Evolutionary conservation across 306 rosid genomes (phyloP).

Genomic region (Sindora glabra): DNA sequence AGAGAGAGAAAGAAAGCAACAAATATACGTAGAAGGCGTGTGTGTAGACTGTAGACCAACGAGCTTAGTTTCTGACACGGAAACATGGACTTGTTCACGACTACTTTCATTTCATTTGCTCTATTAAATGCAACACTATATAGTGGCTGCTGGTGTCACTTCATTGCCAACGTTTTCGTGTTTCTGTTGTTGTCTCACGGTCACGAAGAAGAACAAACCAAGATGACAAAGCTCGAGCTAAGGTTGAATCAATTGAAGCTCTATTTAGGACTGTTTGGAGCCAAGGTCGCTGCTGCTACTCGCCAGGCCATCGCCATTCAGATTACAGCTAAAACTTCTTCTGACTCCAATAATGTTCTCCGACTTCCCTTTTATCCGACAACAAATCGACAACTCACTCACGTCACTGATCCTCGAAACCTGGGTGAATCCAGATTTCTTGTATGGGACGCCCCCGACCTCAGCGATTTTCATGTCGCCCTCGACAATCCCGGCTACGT

Average conservation of each 20-base stretch:
- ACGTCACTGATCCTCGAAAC: conserved; percentile 11
- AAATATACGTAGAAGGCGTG: too few relatives aligned
- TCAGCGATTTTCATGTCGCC: conserved; percentile 13
- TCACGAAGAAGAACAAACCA: conserved; percentile 30
- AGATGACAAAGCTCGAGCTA: conserved; percentile 35
- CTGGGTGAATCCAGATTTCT: background rate
- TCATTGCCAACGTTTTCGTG: too few relatives aligned
- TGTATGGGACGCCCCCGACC: conserved; percentile 35
- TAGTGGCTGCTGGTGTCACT: too few relatives aligned
- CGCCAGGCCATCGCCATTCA: conserved; percentile 21
- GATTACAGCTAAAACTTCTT: conserved; percentile 30
- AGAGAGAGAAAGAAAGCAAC: too few relatives aligned
- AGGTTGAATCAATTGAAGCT: conserved; percentile 50
- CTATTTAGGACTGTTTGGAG: conserved; percentile 22
- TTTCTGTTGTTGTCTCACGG: too few relatives aligned
- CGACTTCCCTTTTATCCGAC: conserved; percentile 32
- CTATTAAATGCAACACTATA: too few relatives aligned
- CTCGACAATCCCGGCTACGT: conserved; percentile 1
- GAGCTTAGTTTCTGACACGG: too few relatives aligned
- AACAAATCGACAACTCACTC: conserved; percentile 17
- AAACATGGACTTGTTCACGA: too few relatives aligned
- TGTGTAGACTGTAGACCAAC: too few relatives aligned
- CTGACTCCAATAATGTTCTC: background rate
- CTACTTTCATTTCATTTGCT: too few relatives aligned
- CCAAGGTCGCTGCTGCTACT: background rate